A percentile compares a stretch with the other conserved stretches of the same genome.
phyloP scores from a whole-genome alignment of 495 filamentous ascomycete species.

The Sordaria brevicollis region DNA sequence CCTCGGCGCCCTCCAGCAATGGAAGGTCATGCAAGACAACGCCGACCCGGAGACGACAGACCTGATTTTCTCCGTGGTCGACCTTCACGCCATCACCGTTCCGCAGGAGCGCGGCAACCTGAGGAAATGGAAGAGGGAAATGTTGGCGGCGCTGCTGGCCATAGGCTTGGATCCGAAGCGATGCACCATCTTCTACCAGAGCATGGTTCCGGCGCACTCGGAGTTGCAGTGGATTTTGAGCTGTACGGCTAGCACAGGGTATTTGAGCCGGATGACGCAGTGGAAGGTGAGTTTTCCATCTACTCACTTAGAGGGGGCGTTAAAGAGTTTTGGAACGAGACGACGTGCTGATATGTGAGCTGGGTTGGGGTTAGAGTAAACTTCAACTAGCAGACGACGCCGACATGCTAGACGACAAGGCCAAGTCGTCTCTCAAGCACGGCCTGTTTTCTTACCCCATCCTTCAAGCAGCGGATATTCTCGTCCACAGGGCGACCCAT shows the following conservation, averaged over 20 bases:
- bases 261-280: slow-evolving; percentile 90
- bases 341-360: background rate
- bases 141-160: slow-evolving; percentile 70
- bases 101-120: slow-evolving; percentile 52
- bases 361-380: slow-evolving; percentile 47
- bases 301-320: background rate
- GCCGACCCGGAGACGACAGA: slow-evolving; percentile 38
- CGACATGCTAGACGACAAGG: slow-evolving; percentile 38
- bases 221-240: slow-evolving; percentile 96
- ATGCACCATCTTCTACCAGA: slow-evolving; percentile 80
- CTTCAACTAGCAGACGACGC: slow-evolving; percentile 46
- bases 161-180: slow-evolving; percentile 68
- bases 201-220: slow-evolving; percentile 60
- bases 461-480: slow-evolving; percentile 87
- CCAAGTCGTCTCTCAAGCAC: slow-evolving; percentile 56
- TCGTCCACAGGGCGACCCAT: slow-evolving; percentile 82
- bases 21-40: slow-evolving; percentile 67
- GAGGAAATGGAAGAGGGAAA: slow-evolving; percentile 54
- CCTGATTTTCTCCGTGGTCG: slow-evolving; percentile 76
- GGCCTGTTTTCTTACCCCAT: slow-evolving; percentile 97
- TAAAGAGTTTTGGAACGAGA: background rate
- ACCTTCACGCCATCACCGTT: slow-evolving; percentile 84
- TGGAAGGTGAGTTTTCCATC: slow-evolving; percentile 74
- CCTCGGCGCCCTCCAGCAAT: slow-evolving; percentile 79
- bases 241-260: slow-evolving; percentile 79